Evolutionary conservation across 75 land plant species (phyloP), one percentile per base, ranked within the genome.

Genomic region (Picea sitchensis): DNA sequence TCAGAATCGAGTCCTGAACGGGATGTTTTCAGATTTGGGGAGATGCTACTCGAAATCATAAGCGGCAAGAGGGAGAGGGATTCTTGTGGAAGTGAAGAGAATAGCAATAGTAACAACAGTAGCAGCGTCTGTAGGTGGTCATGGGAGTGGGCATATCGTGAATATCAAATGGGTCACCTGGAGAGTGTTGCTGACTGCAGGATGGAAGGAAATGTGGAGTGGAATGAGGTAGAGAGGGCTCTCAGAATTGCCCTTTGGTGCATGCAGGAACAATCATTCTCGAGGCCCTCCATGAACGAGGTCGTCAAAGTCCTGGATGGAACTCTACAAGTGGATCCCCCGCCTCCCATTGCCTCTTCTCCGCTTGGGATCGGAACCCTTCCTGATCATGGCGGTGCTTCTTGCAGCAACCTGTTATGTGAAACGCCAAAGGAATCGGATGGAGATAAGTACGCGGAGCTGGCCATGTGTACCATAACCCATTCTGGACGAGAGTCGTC

Each of bases 261-360:
- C 41, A 65, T 90, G 54, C 93, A 91, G 60, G 73, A 5, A 13
- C 76, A 90, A 57, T 67, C 78, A 2, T 34, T 34, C 1, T 5
- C 73, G 60, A 83, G 92, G 26, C 93, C 92, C 0, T 73, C 90
- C 5, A 90, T 90, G 90, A 81, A 82, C 7, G 85, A 90, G 77
- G 93, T 90, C 56, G 86, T 88, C 76, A 77, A 83, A 75, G 91
- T 90, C 41, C 76, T 91, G 41, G 90, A 91, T 76, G 93, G 93
- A 61, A 90, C 88, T 2, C 69, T 88, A 34, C 44, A 83, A 2
- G 92, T 90, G 47, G 92, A 88, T 63, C 84, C 80, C 6, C 92
- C 92, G 12, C 90, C 92, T 18, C 41, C 78, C 34, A 44, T 71
- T 17, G 7, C 13, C 44, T 41, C 13, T 20, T 51, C 56, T 9